Evolutionary conservation across 768 basidiomycete species (phyloP).

Genomic region (Amanita pallidorosea): DNA sequence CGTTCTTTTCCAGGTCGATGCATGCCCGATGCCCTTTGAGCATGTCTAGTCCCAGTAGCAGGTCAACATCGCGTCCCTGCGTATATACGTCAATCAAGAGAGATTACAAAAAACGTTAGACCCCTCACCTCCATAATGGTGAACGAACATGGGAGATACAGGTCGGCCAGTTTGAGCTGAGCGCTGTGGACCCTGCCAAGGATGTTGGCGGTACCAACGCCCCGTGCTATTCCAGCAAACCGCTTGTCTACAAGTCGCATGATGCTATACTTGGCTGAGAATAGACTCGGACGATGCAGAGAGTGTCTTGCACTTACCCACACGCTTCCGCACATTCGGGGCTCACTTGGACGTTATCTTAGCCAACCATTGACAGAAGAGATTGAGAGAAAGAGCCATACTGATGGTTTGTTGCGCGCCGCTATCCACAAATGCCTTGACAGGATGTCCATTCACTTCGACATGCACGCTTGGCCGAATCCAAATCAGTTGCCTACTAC

Average conservation of each 20-base stretch:
- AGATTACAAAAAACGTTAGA: not conserved
- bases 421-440: slow-evolving; percentile 97
- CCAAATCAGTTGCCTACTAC: not conserved
- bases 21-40: slow-evolving; percentile 93
- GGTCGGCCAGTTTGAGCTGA: slow-evolving; percentile 78
- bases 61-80: slow-evolving; percentile 90
- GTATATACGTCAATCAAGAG: not conserved
- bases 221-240: slow-evolving; percentile 82
- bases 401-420: slow-evolving; percentile 97
- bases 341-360: slow-evolving; percentile 46
- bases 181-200: slow-evolving; percentile 91
- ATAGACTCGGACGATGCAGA: not conserved
- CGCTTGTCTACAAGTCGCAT: slow-evolving; percentile 89
- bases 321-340: slow-evolving; percentile 88
- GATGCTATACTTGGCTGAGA: slow-evolving; percentile 35
- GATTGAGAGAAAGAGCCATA: slow-evolving; percentile 16
- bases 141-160: slow-evolving; percentile 83
- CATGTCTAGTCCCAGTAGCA: slow-evolving; percentile 99
- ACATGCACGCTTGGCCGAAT: slow-evolving; percentile 55
- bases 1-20: slow-evolving; percentile 86
- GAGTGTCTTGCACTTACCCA: slow-evolving; percentile 40
- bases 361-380: not conserved
- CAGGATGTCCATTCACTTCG: slow-evolving; percentile 83
- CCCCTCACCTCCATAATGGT: slow-evolving; percentile 82
- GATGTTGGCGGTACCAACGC: slow-evolving; percentile 92